Conservation (phyloP, 164 flowering plant genomes). For the Akebia trifoliata region DNA sequence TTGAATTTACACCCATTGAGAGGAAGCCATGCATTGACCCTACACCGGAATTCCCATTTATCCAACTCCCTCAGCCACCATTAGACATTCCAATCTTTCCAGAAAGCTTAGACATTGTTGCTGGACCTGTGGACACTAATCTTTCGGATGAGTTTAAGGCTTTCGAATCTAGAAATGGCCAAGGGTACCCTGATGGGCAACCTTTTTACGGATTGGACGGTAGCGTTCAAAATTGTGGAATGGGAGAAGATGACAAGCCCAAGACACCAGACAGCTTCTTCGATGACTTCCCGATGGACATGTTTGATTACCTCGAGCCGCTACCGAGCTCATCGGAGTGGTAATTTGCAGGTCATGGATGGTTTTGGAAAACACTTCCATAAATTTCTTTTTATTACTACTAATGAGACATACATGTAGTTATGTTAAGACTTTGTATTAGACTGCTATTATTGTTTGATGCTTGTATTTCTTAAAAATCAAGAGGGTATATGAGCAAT, state of each 20-base stretch:
- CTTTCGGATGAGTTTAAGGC: constrained; percentile 36
- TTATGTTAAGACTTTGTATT: too few relatives aligned
- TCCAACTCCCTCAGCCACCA: constrained; percentile 23
- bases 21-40: constrained; percentile 15
- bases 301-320: constrained; percentile 32
- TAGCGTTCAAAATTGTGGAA: constrained; percentile 8
- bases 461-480: too few relatives aligned
- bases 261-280: constrained; percentile 50
- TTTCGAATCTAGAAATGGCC: constrained; percentile 7
- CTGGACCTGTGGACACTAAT: constrained; percentile 31
- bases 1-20: constrained; percentile 12
- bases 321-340: constrained; percentile 31
- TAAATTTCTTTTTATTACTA: too few relatives aligned
- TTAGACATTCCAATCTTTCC: constrained; percentile 26
- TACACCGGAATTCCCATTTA: constrained; percentile 15
- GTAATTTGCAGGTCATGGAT: constrained; percentile 8
- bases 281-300: constrained; percentile 65
- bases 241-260: constrained; percentile 13
- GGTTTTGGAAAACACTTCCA: too few relatives aligned
- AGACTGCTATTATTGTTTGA: too few relatives aligned
- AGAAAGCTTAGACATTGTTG: constrained; percentile 34
- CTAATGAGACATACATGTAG: too few relatives aligned
- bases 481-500: too few relatives aligned
- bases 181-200: constrained; percentile 14
- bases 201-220: constrained; percentile 18